A percentile compares a stretch with the other conserved stretches of the same genome.
Conservation (phyloP, 169 alveolate species). For the Plasmodium relictum region DNA sequence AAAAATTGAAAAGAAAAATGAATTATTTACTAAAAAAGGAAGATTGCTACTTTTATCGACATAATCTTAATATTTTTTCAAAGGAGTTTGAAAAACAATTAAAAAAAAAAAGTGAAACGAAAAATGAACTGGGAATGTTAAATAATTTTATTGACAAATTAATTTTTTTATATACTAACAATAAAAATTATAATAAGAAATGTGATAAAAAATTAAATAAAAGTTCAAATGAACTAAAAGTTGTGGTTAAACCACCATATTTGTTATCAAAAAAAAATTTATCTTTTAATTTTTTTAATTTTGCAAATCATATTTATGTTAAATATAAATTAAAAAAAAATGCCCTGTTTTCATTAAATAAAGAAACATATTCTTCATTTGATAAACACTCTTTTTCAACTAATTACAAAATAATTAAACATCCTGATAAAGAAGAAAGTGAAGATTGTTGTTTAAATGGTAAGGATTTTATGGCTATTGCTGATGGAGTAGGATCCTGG, state of each 20-base stretch:
- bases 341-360: constrained; percentile 9
- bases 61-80: constrained; percentile 33
- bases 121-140: constrained; percentile 12
- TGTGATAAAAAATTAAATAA: not conserved
- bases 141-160: constrained; percentile 13
- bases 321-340: constrained; percentile 42
- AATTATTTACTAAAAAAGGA: constrained; percentile 35
- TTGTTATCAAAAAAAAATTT: constrained; percentile 23
- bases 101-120: constrained; percentile 21
- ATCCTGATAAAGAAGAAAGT: constrained; percentile 50
- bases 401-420: constrained; percentile 53
- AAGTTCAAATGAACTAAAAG: constrained; percentile 15
- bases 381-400: constrained; percentile 24
- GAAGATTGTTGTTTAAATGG: constrained; percentile 66
- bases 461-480: constrained; percentile 36
- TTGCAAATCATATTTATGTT: constrained; percentile 32
- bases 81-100: constrained; percentile 33
- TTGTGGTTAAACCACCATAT: constrained; percentile 9
- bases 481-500: constrained; percentile 48
- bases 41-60: constrained; percentile 46
- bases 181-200: constrained; percentile 5
- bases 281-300: constrained; percentile 42
- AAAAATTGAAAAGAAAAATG: constrained; percentile 29
- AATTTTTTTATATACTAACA: not conserved
- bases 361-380: constrained; percentile 10